Evolutionary conservation across 75 land plant genomes (phyloP), one percentile per base, ranked within the genome.

Genomic region (Pinus albicaulis): DNA sequence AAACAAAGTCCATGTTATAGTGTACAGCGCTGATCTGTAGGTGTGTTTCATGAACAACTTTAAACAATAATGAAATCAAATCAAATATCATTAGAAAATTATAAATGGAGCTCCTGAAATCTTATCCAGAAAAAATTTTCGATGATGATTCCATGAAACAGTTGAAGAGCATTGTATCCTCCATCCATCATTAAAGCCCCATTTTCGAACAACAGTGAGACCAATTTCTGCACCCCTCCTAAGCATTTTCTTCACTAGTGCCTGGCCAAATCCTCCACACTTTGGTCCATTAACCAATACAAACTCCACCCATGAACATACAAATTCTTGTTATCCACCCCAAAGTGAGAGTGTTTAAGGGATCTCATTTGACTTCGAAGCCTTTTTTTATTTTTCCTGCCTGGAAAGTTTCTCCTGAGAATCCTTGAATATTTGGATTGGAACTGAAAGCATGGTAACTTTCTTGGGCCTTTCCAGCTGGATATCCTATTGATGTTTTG

Each of bases 101-200:
- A 44, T 44, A 59, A 59, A 59, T 59, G 19, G 22, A 19, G 60
- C 19, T 59, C 20, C 60, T 59, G 60, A 59, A 36, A 71, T 71
- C 74, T 52, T 72, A 91, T 92, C 93, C 85, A 76, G 56, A 91
- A 91, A 56, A 89, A 86, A 7, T 76, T 72, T 71, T 89, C 89
- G 25, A 89, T 79, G 77, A 77, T 85, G 55, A 79, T 75, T 41
- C 93, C 92, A 31, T 92, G 93, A 17, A 78, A 72, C 41, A 64
- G 71, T 76, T 89, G 93, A n/a, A 89, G 87, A 7, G 92, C 83
- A 13, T 77, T 55, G 76, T 73, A 36, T 2, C 89, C 84, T n/a
- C n/a, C n/a, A n/a, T 23, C 82, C 93, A 55, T 91, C 93, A 64
- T 76, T 86, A 85, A 91, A 91, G 93, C n/a, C 93, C 91, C 93